phyloP scores from a whole-genome alignment of 768 basidiomycete species.

The Rhodotorula diobovata region DNA sequence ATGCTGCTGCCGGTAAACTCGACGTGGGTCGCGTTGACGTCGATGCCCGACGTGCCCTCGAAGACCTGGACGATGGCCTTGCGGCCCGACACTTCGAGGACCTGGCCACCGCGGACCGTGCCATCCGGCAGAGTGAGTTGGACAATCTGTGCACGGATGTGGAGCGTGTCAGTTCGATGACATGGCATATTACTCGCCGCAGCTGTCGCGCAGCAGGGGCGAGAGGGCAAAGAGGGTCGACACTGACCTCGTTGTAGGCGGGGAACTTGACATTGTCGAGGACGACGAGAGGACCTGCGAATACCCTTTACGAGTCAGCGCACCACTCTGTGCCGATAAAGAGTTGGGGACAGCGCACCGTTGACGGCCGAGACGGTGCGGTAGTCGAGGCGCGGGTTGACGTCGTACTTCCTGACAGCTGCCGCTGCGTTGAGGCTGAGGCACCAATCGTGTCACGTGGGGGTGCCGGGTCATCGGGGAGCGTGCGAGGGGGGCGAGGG shows the following conservation, averaged over 20 bases:
- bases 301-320: neutral
- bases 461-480: neutral
- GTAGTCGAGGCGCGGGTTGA: slow-evolving; percentile 59
- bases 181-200: too few species aligned
- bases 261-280: slow-evolving; percentile 99
- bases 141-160: slow-evolving; percentile 57
- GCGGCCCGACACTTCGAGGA: slow-evolving; percentile 95
- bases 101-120: slow-evolving; percentile 89
- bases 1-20: slow-evolving; percentile 97
- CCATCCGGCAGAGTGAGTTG: slow-evolving; percentile 92
- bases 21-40: slow-evolving; percentile 94
- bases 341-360: slow-evolving; percentile 50
- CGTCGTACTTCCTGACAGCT: slow-evolving; percentile 33
- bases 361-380: slow-evolving; percentile 98
- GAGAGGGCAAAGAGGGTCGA: neutral
- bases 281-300: slow-evolving; percentile 78
- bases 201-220: too few species aligned
- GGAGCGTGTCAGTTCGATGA: too few species aligned
- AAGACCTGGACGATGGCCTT: slow-evolving; percentile 99
- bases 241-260: slow-evolving; percentile 78
- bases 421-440: slow-evolving; percentile 38
- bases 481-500: neutral
- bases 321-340: neutral
- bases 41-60: slow-evolving; percentile 94
- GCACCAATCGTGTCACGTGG: neutral